phyloP scores from a whole-genome alignment of 805 yeast species.

The Huiozyma naganishii region DNA sequence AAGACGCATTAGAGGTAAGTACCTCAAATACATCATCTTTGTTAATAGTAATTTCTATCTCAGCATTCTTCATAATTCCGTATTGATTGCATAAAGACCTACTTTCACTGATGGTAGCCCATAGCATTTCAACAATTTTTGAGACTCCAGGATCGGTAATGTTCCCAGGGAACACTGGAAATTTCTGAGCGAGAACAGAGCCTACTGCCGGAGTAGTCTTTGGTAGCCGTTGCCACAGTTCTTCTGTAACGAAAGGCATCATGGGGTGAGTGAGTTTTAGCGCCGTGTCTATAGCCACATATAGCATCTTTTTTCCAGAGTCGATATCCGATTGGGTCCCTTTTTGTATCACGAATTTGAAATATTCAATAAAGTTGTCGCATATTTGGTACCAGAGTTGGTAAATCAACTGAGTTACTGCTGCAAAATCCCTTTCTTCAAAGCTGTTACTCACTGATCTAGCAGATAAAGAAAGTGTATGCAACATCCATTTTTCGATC shows the following conservation, averaged over 20 bases:
- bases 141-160: slow-evolving; percentile 54
- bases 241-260: slow-evolving; percentile 95
- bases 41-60: slow-evolving; percentile 61
- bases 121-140: slow-evolving; percentile 64
- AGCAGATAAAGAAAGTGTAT: slow-evolving; percentile 61
- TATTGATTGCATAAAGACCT: slow-evolving; percentile 87
- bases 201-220: slow-evolving; percentile 45
- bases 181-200: slow-evolving; percentile 66
- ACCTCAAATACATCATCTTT: slow-evolving; percentile 36
- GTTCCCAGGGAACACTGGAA: slow-evolving; percentile 52
- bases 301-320: slow-evolving; percentile 70
- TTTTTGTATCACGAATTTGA: slow-evolving; percentile 78
- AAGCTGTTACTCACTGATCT: slow-evolving; percentile 48
- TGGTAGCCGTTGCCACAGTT: slow-evolving; percentile 98
- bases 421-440: slow-evolving; percentile 78
- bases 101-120: slow-evolving; percentile 77
- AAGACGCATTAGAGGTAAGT: slow-evolving; percentile 40
- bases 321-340: slow-evolving; percentile 71
- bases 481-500: slow-evolving; percentile 93
- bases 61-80: slow-evolving; percentile 75
- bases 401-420: slow-evolving; percentile 72
- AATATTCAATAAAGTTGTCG: slow-evolving; percentile 95
- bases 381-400: slow-evolving; percentile 90
- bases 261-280: slow-evolving; percentile 88
- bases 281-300: slow-evolving; percentile 83